phyloP scores from a whole-genome alignment of 306 rosid genomes.

The Malus domestica region DNA sequence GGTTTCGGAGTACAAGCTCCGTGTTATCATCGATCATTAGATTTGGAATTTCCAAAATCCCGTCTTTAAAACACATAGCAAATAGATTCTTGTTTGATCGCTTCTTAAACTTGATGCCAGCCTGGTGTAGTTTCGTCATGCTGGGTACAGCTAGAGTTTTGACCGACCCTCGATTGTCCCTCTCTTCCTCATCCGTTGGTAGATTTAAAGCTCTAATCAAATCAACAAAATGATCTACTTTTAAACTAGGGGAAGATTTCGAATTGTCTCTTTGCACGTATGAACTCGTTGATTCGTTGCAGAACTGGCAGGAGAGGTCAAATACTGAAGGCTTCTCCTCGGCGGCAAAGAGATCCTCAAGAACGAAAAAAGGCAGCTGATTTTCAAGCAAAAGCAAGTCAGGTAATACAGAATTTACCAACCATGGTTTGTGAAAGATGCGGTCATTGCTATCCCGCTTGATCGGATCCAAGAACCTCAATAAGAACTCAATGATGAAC shows the following conservation, averaged over 20 bases:
- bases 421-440: constrained; percentile 22
- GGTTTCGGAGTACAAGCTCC: constrained; percentile 11
- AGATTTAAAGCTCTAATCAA: constrained; percentile 18
- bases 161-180: no score
- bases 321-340: not conserved
- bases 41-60: constrained; percentile 25
- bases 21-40: not conserved
- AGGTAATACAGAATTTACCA: constrained; percentile 5
- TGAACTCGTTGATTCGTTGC: not conserved
- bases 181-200: not conserved
- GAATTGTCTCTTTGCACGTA: not conserved
- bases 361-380: constrained; percentile 35
- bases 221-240: constrained; percentile 30
- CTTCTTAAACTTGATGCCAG: constrained; percentile 22
- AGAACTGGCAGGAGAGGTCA: constrained; percentile 12
- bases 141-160: no score
- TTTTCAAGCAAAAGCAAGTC: constrained; percentile 34
- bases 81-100: constrained; percentile 10
- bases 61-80: constrained; percentile 8
- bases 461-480: not conserved
- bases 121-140: constrained; percentile 1
- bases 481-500: constrained; percentile 21
- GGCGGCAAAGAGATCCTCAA: not conserved
- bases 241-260: not conserved
- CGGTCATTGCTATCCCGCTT: not conserved